Evolutionary conservation across 169 alveolate genomes (phyloP), one percentile per base, ranked within the genome.

Genomic region (Ichthyophthirius multifiliis): DNA sequence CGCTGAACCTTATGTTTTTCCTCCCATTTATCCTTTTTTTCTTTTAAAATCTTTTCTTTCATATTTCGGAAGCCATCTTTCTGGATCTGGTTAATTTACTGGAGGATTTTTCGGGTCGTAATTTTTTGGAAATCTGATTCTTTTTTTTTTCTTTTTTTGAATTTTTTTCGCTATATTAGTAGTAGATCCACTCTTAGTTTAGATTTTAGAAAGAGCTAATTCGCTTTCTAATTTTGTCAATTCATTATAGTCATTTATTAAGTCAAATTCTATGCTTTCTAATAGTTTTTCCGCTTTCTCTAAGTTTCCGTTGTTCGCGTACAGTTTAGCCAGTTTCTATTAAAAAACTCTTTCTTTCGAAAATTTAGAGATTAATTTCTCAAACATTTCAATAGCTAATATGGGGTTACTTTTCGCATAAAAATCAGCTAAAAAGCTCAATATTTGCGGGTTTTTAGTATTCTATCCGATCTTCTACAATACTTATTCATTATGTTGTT

Each of bases 1-100:
- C n/a, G n/a, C n/a, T n/a, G n/a, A n/a, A n/a, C n/a, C n/a, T n/a
- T n/a, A n/a, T n/a, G n/a, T n/a, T n/a, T n/a, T n/a, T n/a, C n/a
- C n/a, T n/a, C n/a, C n/a, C n/a, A n/a, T n/a, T n/a, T n/a, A n/a
- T n/a, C 63, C 63, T 73, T 73, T 81, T 65, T 81, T 81, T 65
- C 79, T 89, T 78, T 74, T 91, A 74, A 44, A 88, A 65, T 87
- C 83, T 73, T 91, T 83, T 82, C 93, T 92, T 77, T 92, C 89
- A 88, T 89, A 86, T 77, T 89, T 92, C 10, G 96, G 96, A 1
- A 92, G 78, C 96, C 96, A 92, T 78, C 96, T 83, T 83, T 92
- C 96, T 15, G 93, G 93, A 62, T 92, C 90, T 4, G 96, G 96
- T 41, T 75, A 41, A 10, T 93, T 92, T 0, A 93, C 94, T n/a